These are phyloP conservation scores for Colletotrichum zoysiae DNA, from an alignment of 2,329 filamentous ascomycete species.

Conservation along the genomic window DNA sequence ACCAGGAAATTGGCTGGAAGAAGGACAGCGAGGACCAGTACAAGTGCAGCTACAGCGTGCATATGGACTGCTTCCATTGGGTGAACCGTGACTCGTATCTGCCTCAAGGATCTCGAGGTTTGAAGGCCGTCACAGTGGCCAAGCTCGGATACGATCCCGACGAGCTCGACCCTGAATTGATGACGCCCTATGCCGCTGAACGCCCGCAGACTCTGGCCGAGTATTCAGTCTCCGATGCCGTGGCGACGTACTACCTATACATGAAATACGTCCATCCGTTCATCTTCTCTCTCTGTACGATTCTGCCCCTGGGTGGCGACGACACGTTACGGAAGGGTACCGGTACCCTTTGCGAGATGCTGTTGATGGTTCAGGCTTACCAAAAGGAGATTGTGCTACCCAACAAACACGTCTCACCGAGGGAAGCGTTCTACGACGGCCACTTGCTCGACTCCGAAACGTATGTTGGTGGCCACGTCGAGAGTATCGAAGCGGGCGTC, in stretches of 20 bases:
- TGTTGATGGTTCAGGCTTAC: slow-evolving; percentile 98
- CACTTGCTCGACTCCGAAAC: slow-evolving; percentile 97
- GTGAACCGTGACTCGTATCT: slow-evolving; percentile 98
- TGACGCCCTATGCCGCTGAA: slow-evolving; percentile 93
- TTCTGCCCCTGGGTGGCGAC: slow-evolving; percentile 91
- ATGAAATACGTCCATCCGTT: slow-evolving; percentile 99
- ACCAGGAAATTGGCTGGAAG: slow-evolving; percentile 95
- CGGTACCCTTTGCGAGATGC: slow-evolving; percentile 98
- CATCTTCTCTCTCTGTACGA: slow-evolving; percentile 98
- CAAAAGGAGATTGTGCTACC: slow-evolving; percentile 91
- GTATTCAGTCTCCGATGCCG: slow-evolving; percentile 98
- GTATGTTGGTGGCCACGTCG: slow-evolving; percentile 97
- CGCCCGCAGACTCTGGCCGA: slow-evolving; percentile 94
- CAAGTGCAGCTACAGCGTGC: slow-evolving; percentile 94
- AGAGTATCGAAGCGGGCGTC: slow-evolving; percentile 98
- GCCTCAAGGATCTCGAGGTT: slow-evolving; percentile 93
- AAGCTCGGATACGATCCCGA: slow-evolving; percentile 99
- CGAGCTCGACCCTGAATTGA: slow-evolving; percentile 95
- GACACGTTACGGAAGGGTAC: slow-evolving; percentile 96
- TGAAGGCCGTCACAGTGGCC: slow-evolving; percentile 97
- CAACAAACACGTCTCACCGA: slow-evolving; percentile 93
- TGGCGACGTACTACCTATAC: slow-evolving; percentile 98
- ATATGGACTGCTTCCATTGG: slow-evolving; percentile 99
- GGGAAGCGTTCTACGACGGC: slow-evolving; percentile 96
- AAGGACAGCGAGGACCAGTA: slow-evolving; percentile 97